Evolutionary conservation across 345 rosid species (phyloP).

Genomic region (Eucalyptus urophylla): DNA sequence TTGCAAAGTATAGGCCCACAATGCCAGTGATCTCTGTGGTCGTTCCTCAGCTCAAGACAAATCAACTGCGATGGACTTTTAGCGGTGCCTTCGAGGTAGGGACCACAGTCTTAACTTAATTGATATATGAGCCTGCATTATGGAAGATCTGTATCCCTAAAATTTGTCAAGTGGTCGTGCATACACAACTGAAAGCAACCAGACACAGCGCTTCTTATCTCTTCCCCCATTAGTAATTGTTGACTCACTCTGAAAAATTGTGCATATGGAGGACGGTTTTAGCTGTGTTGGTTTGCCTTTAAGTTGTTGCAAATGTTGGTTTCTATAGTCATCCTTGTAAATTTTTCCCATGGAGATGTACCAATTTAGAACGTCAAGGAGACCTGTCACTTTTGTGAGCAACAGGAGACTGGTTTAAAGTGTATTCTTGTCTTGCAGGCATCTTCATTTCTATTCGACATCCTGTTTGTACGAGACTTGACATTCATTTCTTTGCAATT

Average conservation of each 20-base stretch:
- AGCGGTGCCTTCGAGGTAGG: constrained; percentile 63
- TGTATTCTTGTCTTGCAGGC: background rate
- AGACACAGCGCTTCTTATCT: background rate
- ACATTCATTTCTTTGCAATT: background rate
- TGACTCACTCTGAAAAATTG: background rate
- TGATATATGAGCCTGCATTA: background rate
- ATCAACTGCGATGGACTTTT: constrained; percentile 63
- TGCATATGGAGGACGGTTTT: background rate
- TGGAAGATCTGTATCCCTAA: background rate
- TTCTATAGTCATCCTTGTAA: background rate
- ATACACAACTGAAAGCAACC: background rate
- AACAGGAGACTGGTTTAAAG: background rate
- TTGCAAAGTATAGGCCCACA: constrained; percentile 74
- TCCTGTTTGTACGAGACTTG: background rate
- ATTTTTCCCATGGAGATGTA: background rate
- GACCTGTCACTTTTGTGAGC: background rate
- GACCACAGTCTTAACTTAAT: background rate
- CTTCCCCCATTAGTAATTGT: background rate
- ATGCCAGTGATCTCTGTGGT: constrained; percentile 83
- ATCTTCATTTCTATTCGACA: background rate
- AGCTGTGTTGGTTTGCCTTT: background rate
- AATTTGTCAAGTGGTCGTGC: background rate
- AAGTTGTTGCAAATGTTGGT: background rate
- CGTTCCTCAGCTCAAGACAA: constrained; percentile 59
- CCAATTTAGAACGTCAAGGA: background rate